These are phyloP conservation scores for Calamus simplicifolius DNA, from an alignment of 176 grass and related monocot genomes.

Conservation along the genomic window DNA sequence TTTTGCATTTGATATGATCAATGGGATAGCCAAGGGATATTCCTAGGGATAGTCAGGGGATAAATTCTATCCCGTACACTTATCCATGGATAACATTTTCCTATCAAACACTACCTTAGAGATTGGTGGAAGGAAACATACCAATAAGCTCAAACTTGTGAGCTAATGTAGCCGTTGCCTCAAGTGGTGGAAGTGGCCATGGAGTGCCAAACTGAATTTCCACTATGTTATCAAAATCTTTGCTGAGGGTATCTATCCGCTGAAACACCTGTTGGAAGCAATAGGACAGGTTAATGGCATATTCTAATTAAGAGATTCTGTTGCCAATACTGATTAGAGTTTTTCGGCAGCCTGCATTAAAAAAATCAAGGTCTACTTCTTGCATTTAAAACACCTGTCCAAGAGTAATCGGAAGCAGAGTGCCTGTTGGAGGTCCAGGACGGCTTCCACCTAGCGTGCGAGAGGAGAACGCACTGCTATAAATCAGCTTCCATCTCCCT, in stretches of 20 bases:
- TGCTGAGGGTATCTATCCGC: conserved; percentile 65
- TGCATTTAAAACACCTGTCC: conserved; percentile 32
- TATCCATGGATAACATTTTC: no score
- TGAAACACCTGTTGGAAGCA: conserved; percentile 53
- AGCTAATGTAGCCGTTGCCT: conserved; percentile 57
- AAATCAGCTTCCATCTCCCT: conserved; percentile 80
- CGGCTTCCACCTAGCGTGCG: conserved; percentile 78
- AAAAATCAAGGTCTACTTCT: neutral
- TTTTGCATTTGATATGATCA: no score
- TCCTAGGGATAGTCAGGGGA: no score
- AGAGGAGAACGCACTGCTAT: conserved; percentile 92
- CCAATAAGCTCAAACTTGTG: conserved; percentile 83
- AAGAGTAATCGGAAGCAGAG: conserved; percentile 72
- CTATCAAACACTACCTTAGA: no score
- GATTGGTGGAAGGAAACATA: conserved; percentile 17
- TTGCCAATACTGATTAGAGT: no score
- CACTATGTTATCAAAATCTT: conserved; percentile 85
- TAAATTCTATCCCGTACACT: no score
- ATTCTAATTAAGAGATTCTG: no score
- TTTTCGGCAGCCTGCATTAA: no score
- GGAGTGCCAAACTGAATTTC: conserved; percentile 78
- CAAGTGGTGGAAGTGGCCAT: conserved; percentile 61
- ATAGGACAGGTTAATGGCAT: neutral
- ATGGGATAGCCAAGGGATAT: no score
- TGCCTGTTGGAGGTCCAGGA: conserved; percentile 64